These are phyloP conservation scores for Chlorociboria aeruginascens DNA, from an alignment of 495 filamentous ascomycete genomes.

Conservation along the genomic window DNA sequence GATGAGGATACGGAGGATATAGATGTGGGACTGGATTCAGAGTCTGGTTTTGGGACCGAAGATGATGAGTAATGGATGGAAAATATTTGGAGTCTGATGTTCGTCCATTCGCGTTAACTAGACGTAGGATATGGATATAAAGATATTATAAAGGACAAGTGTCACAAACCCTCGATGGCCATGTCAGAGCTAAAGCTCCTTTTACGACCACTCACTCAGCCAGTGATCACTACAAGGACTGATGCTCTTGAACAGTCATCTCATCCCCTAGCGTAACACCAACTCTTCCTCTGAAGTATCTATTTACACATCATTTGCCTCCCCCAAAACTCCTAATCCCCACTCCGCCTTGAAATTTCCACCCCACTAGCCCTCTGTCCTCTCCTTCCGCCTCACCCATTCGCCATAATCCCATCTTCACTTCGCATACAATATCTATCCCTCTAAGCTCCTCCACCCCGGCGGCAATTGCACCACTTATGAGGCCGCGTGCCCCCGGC, in stretches of 20 bases:
- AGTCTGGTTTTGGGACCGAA: slow-evolving; percentile 11
- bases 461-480: not conserved
- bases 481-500: not conserved
- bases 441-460: not conserved
- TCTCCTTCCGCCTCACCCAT: slow-evolving; percentile 5
- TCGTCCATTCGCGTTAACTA: not conserved
- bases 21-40: slow-evolving; percentile 13
- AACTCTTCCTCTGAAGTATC: too few relatives aligned
- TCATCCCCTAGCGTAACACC: too few relatives aligned
- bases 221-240: too few relatives aligned
- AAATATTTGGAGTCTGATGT: slow-evolving; percentile 11
- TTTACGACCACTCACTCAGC: too few relatives aligned
- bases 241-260: too few relatives aligned
- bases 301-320: too few relatives aligned
- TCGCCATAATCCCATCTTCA: not conserved
- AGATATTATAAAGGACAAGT: too few relatives aligned
- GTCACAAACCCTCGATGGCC: too few relatives aligned
- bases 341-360: too few relatives aligned
- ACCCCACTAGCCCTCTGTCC: not conserved
- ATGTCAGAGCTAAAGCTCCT: too few relatives aligned
- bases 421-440: not conserved
- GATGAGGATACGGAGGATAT: slow-evolving; percentile 31
- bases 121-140: too few relatives aligned
- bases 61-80: slow-evolving; percentile 10
- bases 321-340: too few relatives aligned